These are phyloP conservation scores for Aspergillus heteromorphus DNA, from an alignment of 495 filamentous ascomycete species.

Conservation along the genomic window DNA sequence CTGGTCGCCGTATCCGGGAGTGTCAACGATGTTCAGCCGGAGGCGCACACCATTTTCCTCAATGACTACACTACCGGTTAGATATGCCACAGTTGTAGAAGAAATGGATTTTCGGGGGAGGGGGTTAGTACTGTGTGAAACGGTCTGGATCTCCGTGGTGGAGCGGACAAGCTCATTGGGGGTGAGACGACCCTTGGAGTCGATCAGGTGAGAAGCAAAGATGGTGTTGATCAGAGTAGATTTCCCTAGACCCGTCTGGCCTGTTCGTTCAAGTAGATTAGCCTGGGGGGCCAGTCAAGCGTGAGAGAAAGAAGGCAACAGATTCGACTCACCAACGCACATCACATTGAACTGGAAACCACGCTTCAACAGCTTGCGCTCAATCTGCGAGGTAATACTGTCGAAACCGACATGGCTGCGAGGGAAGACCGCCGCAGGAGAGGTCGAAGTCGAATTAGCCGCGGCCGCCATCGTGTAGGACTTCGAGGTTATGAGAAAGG, in stretches of 20 bases:
- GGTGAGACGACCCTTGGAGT: slow-evolving; percentile 89
- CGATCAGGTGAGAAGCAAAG: slow-evolving; percentile 98
- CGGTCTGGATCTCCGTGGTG: slow-evolving; percentile 96
- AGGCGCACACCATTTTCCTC: slow-evolving; percentile 90
- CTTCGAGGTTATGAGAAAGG: background rate
- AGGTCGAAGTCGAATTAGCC: slow-evolving; percentile 41
- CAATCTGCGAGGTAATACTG: slow-evolving; percentile 97
- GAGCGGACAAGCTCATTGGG: slow-evolving; percentile 89
- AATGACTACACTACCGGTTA: slow-evolving; percentile 61
- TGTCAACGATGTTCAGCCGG: slow-evolving; percentile 74
- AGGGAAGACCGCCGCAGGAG: slow-evolving; percentile 67
- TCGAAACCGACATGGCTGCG: slow-evolving; percentile 98
- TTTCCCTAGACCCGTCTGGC: slow-evolving; percentile 97
- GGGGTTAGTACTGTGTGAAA: slow-evolving; percentile 69
- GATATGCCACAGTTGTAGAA: background rate
- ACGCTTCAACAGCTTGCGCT: slow-evolving; percentile 98
- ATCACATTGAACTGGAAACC: slow-evolving; percentile 99
- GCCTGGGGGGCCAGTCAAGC: background rate
- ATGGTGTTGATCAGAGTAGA: slow-evolving; percentile 99
- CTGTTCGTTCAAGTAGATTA: slow-evolving; percentile 41
- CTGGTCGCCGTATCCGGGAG: slow-evolving; percentile 74
- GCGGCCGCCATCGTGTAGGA: slow-evolving; percentile 48
- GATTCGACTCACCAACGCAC: slow-evolving; percentile 80
- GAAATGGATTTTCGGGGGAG: background rate
- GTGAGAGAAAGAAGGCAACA: background rate